A percentile compares a stretch with the other conserved stretches of the same genome.
Conservation (phyloP, 306 rosid genomes). For the Betula pendula region DNA sequence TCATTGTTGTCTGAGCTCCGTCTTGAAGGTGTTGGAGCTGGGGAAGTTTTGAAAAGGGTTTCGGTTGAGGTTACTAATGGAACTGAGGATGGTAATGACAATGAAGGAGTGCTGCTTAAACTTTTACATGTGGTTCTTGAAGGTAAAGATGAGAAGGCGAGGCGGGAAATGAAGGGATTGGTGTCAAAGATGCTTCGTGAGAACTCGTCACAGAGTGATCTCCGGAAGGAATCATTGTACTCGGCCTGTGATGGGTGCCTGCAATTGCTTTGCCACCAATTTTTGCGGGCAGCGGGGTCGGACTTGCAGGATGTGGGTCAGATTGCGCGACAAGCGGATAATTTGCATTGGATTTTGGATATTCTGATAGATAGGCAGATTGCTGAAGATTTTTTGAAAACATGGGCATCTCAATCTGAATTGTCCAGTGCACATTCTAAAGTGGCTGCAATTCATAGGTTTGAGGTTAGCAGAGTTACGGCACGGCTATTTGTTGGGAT, state of each 20-base stretch:
- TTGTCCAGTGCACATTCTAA: constrained; percentile 75
- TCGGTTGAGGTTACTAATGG: constrained; percentile 67
- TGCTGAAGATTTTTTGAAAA: constrained; percentile 85
- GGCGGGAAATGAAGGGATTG: constrained; percentile 91
- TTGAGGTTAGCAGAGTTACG: constrained; percentile 90
- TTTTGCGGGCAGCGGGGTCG: constrained; percentile 58
- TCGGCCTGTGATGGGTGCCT: constrained; percentile 77
- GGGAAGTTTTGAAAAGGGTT: constrained; percentile 90
- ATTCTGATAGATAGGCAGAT: constrained; percentile 88
- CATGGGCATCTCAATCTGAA: constrained; percentile 90
- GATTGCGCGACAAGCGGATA: constrained; percentile 88
- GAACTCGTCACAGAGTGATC: constrained; percentile 75
- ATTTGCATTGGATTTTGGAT: constrained; percentile 94
- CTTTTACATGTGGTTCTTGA: constrained; percentile 93
- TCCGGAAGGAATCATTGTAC: constrained; percentile 82
- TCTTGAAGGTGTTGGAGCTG: constrained; percentile 84
- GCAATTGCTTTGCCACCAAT: constrained; percentile 63
- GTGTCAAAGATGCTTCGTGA: constrained; percentile 92
- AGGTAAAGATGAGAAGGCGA: constrained; percentile 97
- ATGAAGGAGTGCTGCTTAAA: constrained; percentile 84
- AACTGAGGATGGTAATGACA: constrained; percentile 70
- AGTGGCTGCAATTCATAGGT: constrained; percentile 84
- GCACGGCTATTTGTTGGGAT: constrained; percentile 87
- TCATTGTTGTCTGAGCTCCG: constrained; percentile 83
- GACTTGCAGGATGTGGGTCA: constrained; percentile 67